Percentiles rank a stretch among this genome's conserved stretches.
phyloP scores from a whole-genome alignment of 2,329 filamentous ascomycete genomes.

The Aspergillus awamori region DNA sequence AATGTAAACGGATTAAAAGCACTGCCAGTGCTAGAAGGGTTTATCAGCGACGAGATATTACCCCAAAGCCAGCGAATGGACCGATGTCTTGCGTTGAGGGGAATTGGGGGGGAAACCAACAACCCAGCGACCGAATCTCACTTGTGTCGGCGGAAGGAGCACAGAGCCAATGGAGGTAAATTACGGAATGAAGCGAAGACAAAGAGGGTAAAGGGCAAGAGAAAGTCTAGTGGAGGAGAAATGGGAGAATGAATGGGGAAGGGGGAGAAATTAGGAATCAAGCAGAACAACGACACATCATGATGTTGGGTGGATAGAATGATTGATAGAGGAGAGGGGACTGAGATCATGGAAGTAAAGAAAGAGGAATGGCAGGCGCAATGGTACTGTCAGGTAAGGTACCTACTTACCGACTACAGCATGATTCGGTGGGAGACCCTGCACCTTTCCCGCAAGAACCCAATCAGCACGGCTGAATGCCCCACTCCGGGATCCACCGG shows the following conservation, averaged over 20 bases:
- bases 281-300: background rate
- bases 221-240: background rate
- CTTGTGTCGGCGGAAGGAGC: background rate
- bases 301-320: background rate
- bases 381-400: background rate
- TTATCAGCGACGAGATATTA: background rate
- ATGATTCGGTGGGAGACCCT: slow-evolving; percentile 4
- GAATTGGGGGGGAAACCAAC: background rate
- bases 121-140: background rate
- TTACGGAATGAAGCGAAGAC: slow-evolving; percentile 1
- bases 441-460: background rate
- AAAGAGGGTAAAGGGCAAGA: background rate
- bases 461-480: background rate
- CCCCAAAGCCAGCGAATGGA: background rate
- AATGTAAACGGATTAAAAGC: background rate
- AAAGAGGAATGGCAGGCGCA: background rate
- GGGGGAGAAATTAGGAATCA: background rate
- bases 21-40: background rate
- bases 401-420: background rate
- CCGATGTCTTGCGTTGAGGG: background rate
- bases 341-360: background rate
- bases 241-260: background rate
- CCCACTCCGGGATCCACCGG: background rate
- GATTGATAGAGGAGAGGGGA: background rate
- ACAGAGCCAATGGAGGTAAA: slow-evolving; percentile 1